Evolutionary conservation across 2,329 filamentous ascomycete genomes (phyloP), one percentile per base, ranked within the genome.

Genomic region (Xylariaceae sp.): DNA sequence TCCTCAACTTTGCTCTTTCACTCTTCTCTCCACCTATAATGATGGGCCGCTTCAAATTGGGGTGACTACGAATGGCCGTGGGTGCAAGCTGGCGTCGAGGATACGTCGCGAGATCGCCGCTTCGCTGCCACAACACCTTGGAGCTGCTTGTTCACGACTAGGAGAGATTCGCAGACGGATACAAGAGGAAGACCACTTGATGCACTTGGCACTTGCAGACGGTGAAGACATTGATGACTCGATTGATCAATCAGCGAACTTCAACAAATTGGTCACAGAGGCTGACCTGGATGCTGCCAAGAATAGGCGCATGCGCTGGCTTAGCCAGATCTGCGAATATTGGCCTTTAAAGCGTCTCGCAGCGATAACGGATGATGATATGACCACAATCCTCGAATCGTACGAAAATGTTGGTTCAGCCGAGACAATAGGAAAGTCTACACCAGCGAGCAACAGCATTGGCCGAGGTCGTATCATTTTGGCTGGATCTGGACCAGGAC

Each of bases 261-360:
- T 98, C 64, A 98, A 98, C 64, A 81, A 78, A 46, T 72, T 98
- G 3, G 76, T 97, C 6, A 79, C 69, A 0, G 83, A 87, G 35
- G 80, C 83, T 34, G 88, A 93, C 56, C 67, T 78, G 1, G 83
- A 86, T 45, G 83, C 83, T 3, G 79, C 81, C 13, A 89, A 89
- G 60, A 89, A 79, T 17, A 75, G 91, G 45, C 78, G 93, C 38
- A 90, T 95, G 73, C 79, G 93, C 43, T 98, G 93, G 93, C 73
- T 98, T 1, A 81, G 86, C 16, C 93, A 98, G 62, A 89, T 98
- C 39, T 98, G 93, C 73, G 93, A 98, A 69, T 98, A 98, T 67
- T 98, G 93, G 93, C 90, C 93, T 2, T 73, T 98, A 19, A 83
- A 82, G 49, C 80, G 87, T 15, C 76, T 98, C 1, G 89, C 89